These are phyloP conservation scores for Ostreobium quekettii DNA, from an alignment of 139 green algal species.

Conservation along the genomic window DNA sequence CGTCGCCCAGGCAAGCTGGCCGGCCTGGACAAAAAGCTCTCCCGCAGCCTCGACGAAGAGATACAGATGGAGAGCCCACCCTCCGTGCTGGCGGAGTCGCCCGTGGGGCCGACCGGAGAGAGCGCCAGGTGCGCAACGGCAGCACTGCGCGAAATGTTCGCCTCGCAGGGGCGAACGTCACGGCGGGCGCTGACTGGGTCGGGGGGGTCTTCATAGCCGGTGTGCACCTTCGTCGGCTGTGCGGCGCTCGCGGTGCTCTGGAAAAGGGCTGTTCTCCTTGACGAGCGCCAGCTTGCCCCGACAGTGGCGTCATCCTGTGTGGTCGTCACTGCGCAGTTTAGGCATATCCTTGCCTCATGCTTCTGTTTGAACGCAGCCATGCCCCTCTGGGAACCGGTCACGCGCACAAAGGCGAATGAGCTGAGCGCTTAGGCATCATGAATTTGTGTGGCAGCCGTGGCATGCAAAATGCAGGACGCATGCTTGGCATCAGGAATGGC, in stretches of 20 bases:
- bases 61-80: constrained; percentile 62
- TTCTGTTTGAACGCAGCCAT: too few species aligned
- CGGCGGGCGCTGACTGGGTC: neutral
- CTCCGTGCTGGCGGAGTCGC: constrained; percentile 63
- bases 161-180: neutral
- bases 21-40: constrained; percentile 95
- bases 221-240: neutral
- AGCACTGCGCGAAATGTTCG: neutral
- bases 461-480: too few species aligned
- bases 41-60: constrained; percentile 79
- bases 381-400: too few species aligned
- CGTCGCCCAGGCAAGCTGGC: constrained; percentile 82
- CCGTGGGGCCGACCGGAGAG: constrained; percentile 77
- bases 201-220: neutral
- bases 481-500: too few species aligned
- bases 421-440: too few species aligned
- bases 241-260: neutral
- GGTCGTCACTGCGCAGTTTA: too few species aligned
- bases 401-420: too few species aligned
- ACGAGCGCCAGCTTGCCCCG: too few species aligned
- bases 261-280: too few species aligned
- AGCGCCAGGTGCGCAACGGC: constrained; percentile 38
- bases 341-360: too few species aligned
- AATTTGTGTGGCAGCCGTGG: too few species aligned
- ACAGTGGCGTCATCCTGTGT: too few species aligned